Conservation (phyloP, 1,139 yeast species). For the Taiozyma sp. region DNA sequence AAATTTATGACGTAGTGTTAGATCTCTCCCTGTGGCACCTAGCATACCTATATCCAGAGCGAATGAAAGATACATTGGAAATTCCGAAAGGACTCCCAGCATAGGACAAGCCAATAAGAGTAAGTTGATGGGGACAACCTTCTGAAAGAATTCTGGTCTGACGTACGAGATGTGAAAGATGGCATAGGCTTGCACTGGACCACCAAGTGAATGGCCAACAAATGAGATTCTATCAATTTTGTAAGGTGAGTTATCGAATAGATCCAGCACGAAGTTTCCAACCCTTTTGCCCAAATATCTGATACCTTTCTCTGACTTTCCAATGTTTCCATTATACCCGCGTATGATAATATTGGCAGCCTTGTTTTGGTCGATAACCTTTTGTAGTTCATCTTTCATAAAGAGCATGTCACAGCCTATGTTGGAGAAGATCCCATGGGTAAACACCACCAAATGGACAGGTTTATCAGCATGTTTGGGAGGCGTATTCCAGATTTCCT, state of each 20-base stretch:
- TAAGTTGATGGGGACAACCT: conserved; percentile 48
- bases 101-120: conserved; percentile 57
- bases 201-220: conserved; percentile 61
- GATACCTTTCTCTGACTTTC: conserved; percentile 59
- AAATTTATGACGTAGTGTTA: conserved; percentile 39
- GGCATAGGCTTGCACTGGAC: conserved; percentile 59
- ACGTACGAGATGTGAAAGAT: conserved; percentile 45
- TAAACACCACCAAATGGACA: conserved; percentile 52
- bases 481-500: conserved; percentile 45
- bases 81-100: conserved; percentile 56
- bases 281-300: conserved; percentile 55
- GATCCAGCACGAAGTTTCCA: conserved; percentile 49
- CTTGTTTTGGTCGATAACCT: conserved; percentile 20
- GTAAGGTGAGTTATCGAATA: conserved; percentile 33
- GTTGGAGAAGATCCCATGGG: conserved; percentile 67
- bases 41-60: conserved; percentile 59
- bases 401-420: conserved; percentile 59
- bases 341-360: conserved; percentile 44
- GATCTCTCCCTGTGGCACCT: conserved; percentile 60
- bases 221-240: conserved; percentile 49
- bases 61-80: conserved; percentile 49
- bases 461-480: conserved; percentile 41
- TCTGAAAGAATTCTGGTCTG: conserved; percentile 48
- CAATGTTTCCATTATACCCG: conserved; percentile 54
- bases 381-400: conserved; percentile 51